These are phyloP conservation scores for Termitomyces sp. DNA, from an alignment of 768 basidiomycete species.

Conservation along the genomic window DNA sequence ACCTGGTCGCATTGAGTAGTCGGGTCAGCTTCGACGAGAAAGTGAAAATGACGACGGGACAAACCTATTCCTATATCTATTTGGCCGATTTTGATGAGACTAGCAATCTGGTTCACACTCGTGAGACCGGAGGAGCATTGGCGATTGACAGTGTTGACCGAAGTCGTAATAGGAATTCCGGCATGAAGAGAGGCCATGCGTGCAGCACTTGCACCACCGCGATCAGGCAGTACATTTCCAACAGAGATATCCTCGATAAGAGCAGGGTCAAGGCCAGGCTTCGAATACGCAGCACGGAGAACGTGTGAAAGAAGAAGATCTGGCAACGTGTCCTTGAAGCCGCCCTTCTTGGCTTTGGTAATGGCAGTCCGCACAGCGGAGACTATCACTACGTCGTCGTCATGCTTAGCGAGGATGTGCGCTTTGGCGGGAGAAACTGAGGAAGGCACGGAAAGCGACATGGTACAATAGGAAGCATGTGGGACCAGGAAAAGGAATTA, in stretches of 20 bases:
- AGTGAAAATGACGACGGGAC: constrained; percentile 19
- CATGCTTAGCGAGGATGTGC: constrained; percentile 64
- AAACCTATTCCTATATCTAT: constrained; percentile 88
- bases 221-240: constrained; percentile 87
- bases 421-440: constrained; percentile 43
- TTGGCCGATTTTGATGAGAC: constrained; percentile 73
- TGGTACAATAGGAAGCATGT: background rate
- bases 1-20: constrained; percentile 34
- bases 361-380: constrained; percentile 86
- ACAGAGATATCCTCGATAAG: constrained; percentile 84
- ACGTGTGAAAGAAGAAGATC: constrained; percentile 79
- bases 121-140: constrained; percentile 89
- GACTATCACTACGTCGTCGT: constrained; percentile 89
- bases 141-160: constrained; percentile 83
- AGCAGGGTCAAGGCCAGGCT: constrained; percentile 68
- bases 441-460: constrained; percentile 2
- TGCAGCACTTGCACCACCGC: constrained; percentile 76
- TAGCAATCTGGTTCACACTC: constrained; percentile 79
- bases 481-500: background rate
- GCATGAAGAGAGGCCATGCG: constrained; percentile 87
- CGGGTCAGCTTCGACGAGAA: background rate
- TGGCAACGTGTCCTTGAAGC: constrained; percentile 87
- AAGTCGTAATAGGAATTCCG: constrained; percentile 73
- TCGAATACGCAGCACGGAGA: constrained; percentile 67
- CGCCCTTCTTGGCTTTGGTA: constrained; percentile 87